These are phyloP conservation scores for Boletellus deceptivus DNA, from an alignment of 1,284 basidiomycete genomes.

Conservation along the genomic window DNA sequence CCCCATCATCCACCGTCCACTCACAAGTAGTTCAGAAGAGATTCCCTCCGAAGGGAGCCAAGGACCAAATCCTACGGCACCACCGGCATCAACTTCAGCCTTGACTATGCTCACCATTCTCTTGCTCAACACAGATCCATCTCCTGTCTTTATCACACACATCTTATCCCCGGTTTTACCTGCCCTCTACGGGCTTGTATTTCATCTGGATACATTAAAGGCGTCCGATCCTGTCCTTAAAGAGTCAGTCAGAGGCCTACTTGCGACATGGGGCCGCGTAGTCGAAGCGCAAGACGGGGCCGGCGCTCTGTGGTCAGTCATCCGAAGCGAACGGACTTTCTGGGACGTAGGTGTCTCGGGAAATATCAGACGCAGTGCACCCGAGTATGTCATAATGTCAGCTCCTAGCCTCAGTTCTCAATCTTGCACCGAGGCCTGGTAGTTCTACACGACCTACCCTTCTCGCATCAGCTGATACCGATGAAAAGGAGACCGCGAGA, in stretches of 20 bases:
- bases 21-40: conserved; percentile 30
- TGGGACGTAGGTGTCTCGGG: conserved; percentile 60
- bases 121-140: conserved; percentile 75
- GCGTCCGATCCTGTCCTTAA: conserved; percentile 61
- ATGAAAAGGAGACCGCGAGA: conserved; percentile 40
- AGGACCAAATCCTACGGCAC: conserved; percentile 2
- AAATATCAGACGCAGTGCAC: conserved; percentile 41
- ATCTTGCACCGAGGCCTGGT: conserved; percentile 24
- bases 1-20: conserved; percentile 44
- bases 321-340: conserved; percentile 50
- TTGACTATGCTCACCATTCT: conserved; percentile 53
- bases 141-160: conserved; percentile 60
- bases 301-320: conserved; percentile 58
- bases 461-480: conserved; percentile 51
- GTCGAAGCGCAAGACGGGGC: conserved; percentile 52
- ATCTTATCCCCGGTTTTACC: conserved; percentile 69
- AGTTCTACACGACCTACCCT: conserved; percentile 36
- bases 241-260: conserved; percentile 55
- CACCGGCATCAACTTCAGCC: conserved; percentile 35
- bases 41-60: conserved; percentile 2
- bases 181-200: conserved; percentile 63
- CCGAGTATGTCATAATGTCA: conserved; percentile 33
- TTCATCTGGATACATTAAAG: conserved; percentile 50
- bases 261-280: conserved; percentile 74
- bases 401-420: background rate